These are phyloP conservation scores for Rhizopogon roseolus DNA, from an alignment of 768 basidiomycete genomes.

Conservation along the genomic window DNA sequence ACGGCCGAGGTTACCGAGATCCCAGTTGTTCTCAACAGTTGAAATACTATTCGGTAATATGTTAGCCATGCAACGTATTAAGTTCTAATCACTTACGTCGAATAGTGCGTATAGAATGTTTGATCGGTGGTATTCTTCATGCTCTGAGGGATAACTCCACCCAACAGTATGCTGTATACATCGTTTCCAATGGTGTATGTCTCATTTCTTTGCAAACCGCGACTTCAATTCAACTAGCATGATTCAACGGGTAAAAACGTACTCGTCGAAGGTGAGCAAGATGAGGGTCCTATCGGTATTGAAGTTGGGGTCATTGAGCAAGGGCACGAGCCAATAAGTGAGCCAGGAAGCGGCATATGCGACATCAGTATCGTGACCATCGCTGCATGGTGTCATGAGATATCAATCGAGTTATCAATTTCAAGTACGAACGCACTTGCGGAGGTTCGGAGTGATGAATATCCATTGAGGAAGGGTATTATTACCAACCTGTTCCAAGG, in stretches of 20 bases:
- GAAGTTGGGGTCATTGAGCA: constrained; percentile 47
- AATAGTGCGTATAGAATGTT: constrained; percentile 61
- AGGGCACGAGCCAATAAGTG: constrained; percentile 44
- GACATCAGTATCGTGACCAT: constrained; percentile 56
- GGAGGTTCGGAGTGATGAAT: constrained; percentile 59
- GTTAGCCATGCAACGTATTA: not conserved
- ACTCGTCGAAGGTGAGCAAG: constrained; percentile 62
- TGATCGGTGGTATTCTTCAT: constrained; percentile 42
- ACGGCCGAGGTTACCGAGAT: constrained; percentile 54
- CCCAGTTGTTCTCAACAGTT: constrained; percentile 59
- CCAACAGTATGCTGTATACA: constrained; percentile 40
- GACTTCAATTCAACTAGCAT: not conserved
- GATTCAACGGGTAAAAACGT: constrained; percentile 15
- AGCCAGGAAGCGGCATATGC: constrained; percentile 44
- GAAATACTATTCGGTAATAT: constrained; percentile 28
- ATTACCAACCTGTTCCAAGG: constrained; percentile 22
- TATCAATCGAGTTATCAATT: not conserved
- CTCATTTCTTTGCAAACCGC: constrained; percentile 15
- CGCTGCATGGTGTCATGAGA: constrained; percentile 29
- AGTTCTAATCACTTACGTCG: constrained; percentile 20
- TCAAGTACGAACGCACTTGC: constrained; percentile 13
- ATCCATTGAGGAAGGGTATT: constrained; percentile 52
- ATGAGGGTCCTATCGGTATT: constrained; percentile 53
- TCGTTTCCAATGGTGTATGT: constrained; percentile 39
- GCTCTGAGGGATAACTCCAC: constrained; percentile 38